phyloP scores from a whole-genome alignment of 2,329 filamentous ascomycete genomes.

The Colletotrichum abscissum region DNA sequence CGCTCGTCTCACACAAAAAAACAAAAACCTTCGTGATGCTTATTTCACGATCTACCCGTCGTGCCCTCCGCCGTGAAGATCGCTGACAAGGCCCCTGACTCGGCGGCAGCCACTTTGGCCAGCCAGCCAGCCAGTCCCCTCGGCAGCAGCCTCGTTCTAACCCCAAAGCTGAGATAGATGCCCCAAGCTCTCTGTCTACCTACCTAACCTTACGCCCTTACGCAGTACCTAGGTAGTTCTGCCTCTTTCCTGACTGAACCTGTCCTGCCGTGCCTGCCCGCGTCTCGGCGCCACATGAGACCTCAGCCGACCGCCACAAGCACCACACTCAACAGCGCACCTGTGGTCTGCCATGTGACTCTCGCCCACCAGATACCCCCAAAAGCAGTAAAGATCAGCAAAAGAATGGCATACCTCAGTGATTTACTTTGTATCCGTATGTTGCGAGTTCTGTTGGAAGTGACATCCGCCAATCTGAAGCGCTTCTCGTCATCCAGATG shows the following conservation, averaged over 20 bases:
- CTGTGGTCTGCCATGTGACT: slow-evolving; percentile 20
- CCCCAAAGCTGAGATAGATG: not conserved
- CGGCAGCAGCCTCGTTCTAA: not conserved
- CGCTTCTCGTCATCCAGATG: slow-evolving; percentile 15
- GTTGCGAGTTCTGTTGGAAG: not conserved
- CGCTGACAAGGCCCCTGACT: not conserved
- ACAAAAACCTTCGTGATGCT: not conserved
- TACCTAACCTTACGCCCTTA: no score
- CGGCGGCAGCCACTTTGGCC: no score
- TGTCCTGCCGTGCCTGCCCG: not conserved
- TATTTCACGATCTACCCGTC: slow-evolving; percentile 17
- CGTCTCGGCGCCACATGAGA: not conserved
- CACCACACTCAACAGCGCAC: not conserved
- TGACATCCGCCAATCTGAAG: not conserved
- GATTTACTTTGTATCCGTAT: not conserved
- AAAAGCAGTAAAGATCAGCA: slow-evolving; percentile 16
- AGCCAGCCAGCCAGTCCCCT: no score
- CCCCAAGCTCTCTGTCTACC: not conserved
- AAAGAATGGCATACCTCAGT: not conserved
- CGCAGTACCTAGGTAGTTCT: no score
- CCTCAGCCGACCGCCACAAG: not conserved
- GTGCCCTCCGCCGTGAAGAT: not conserved
- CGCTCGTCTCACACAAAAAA: not conserved
- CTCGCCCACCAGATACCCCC: not conserved
- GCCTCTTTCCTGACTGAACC: no score